phyloP scores from a whole-genome alignment of 495 filamentous ascomycete species.

The Talaromyces adpressus region DNA sequence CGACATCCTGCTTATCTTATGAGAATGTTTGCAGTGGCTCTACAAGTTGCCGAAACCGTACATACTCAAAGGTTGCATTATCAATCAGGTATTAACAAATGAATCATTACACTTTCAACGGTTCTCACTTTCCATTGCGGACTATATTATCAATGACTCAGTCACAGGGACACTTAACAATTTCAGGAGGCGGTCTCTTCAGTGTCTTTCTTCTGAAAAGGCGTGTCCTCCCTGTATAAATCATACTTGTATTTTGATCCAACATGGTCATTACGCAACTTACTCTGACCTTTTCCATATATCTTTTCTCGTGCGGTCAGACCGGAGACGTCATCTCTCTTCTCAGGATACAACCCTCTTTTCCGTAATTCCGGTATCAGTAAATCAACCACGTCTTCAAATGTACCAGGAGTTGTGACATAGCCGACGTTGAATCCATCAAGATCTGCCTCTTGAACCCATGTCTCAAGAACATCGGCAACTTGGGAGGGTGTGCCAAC shows the following conservation, averaged over 20 bases:
- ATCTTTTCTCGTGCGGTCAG: slow-evolving; percentile 54
- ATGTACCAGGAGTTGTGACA: slow-evolving; percentile 52
- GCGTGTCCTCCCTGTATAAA: slow-evolving; percentile 44
- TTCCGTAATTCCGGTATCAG: slow-evolving; percentile 51
- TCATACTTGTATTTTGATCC: slow-evolving; percentile 52
- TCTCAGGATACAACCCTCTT: slow-evolving; percentile 40
- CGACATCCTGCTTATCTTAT: too few species aligned
- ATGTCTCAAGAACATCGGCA: slow-evolving; percentile 52
- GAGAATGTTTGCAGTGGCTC: too few species aligned
- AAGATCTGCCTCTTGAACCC: slow-evolving; percentile 51
- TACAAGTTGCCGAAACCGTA: too few species aligned
- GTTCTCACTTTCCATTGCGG: too few species aligned
- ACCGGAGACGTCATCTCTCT: slow-evolving; percentile 26
- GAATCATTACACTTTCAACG: too few species aligned
- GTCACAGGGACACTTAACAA: too few species aligned
- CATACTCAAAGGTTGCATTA: too few species aligned
- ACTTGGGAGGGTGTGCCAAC: slow-evolving; percentile 48
- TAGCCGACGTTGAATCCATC: slow-evolving; percentile 54
- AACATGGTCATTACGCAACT: slow-evolving; percentile 44
- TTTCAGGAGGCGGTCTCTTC: slow-evolving; percentile 25
- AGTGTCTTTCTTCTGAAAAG: slow-evolving; percentile 31
- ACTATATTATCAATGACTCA: too few species aligned
- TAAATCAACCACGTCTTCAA: slow-evolving; percentile 55
- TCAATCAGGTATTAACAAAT: too few species aligned
- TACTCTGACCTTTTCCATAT: slow-evolving; percentile 49